phyloP scores from a whole-genome alignment of 2,329 filamentous ascomycete genomes.

The Colletotrichum sansevieriae region DNA sequence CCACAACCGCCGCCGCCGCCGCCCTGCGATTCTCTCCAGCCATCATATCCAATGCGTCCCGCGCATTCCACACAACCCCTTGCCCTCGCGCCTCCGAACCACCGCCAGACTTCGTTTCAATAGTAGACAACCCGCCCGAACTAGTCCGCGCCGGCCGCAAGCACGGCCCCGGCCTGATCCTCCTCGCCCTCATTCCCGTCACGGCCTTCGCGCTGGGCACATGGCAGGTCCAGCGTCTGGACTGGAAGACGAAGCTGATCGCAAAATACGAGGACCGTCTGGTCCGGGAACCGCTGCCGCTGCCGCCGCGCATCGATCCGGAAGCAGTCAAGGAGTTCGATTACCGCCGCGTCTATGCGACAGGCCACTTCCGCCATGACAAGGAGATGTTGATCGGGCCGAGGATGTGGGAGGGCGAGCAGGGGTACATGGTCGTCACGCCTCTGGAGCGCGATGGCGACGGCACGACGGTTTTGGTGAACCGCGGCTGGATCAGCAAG shows the following conservation, averaged over 20 bases:
- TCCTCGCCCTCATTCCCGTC: slow-evolving; percentile 89
- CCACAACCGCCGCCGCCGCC: not conserved
- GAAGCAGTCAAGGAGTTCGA: slow-evolving; percentile 90
- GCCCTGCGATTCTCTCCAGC: not conserved
- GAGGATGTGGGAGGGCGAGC: slow-evolving; percentile 86
- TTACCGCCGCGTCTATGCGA: slow-evolving; percentile 84
- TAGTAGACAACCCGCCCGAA: slow-evolving; percentile 86
- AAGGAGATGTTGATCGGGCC: slow-evolving; percentile 97
- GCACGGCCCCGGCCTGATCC: slow-evolving; percentile 84
- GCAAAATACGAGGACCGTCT: slow-evolving; percentile 94
- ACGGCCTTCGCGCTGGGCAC: slow-evolving; percentile 92
- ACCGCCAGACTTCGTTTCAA: slow-evolving; percentile 79
- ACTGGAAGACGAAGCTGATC: slow-evolving; percentile 94
- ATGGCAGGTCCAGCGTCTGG: slow-evolving; percentile 94
- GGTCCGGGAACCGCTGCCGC: slow-evolving; percentile 84
- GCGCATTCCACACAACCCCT: slow-evolving; percentile 39
- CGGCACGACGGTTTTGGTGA: slow-evolving; percentile 82
- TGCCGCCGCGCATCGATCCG: slow-evolving; percentile 87
- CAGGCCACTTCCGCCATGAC: slow-evolving; percentile 83
- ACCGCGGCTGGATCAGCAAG: slow-evolving; percentile 92
- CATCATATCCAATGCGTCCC: not conserved
- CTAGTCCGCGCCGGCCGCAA: slow-evolving; percentile 80
- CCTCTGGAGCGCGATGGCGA: slow-evolving; percentile 80
- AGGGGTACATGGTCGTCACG: slow-evolving; percentile 93
- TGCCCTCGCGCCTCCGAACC: slow-evolving; percentile 40